Evolutionary conservation across 2,329 filamentous ascomycete genomes (phyloP), one percentile per base, ranked within the genome.

Genomic region (Dichotomopilus funicola): DNA sequence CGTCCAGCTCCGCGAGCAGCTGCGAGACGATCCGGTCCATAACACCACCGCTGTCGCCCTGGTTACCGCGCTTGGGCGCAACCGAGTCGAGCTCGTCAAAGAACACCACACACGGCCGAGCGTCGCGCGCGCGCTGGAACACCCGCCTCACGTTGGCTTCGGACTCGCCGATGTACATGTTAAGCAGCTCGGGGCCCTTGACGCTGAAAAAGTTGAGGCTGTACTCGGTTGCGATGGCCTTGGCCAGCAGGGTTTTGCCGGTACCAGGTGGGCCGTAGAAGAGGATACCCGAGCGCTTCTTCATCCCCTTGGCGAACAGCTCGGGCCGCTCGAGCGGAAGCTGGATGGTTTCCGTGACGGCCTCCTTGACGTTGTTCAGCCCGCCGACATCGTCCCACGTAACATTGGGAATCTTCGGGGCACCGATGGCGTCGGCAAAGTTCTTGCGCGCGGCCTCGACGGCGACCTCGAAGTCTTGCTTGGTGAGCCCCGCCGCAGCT

Each of bases 21-120:
- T 97, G 94, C 57, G 88, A 94, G 51, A 99, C 92, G 62, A 97
- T 97, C 54, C 94, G 85, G 70, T 97, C 94, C 92, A 97, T 97
- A 54, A 97, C 94, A 67, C 94, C 94, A 55, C 94, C 92, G 61
- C 90, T 96, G 66, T 97, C 94, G 49, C 94, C 94, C 71, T 97
- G 92, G 66, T 97, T 97, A 40, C 94, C 94, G 72, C 94, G 82
- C 75, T 97, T 97, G 0, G 94, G 94, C 4, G 94, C 92, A 2
- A 97, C 92, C 0, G 89, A 94, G 70, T 96, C 91, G 63, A 96
- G 70, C 70, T 96, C 91, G 66, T 96, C 91, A 66, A 96, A 95
- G 77, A 96, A 96, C 50, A 96, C 90, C 49, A 92, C 88, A 63
- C 90, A 95, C 6, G 91, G 91, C 35, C 89, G 75, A 1, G 91